phyloP scores from a whole-genome alignment of 768 basidiomycete species.

The Tylopilus vinaceipallidus region DNA sequence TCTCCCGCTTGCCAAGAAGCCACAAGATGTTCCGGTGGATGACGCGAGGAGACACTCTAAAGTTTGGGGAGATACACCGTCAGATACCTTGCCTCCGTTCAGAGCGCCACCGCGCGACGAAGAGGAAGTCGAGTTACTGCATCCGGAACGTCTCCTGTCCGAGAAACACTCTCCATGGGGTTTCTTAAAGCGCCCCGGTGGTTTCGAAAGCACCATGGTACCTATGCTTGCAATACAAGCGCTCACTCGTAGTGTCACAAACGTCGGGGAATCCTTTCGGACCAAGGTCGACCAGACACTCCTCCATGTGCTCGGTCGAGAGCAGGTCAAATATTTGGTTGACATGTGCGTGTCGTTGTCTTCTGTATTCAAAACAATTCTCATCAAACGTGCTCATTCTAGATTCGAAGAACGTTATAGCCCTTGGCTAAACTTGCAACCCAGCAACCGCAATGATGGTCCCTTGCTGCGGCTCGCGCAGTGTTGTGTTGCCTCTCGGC shows the following conservation, averaged over 20 bases:
- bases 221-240: constrained; percentile 48
- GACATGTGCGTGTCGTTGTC: constrained; percentile 34
- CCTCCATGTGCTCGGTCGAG: constrained; percentile 32
- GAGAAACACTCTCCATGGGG: constrained; percentile 38
- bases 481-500: constrained; percentile 45
- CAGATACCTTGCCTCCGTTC: constrained; percentile 18
- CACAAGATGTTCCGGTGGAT: constrained; percentile 21
- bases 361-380: not conserved
- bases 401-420: constrained; percentile 44
- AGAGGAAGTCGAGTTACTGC: constrained; percentile 32
- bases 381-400: not conserved
- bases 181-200: constrained; percentile 36
- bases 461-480: constrained; percentile 43
- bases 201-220: constrained; percentile 43
- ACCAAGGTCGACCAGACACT: constrained; percentile 28
- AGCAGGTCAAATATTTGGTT: constrained; percentile 37
- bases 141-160: constrained; percentile 37
- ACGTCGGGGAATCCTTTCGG: constrained; percentile 19
- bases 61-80: constrained; percentile 18
- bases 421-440: constrained; percentile 44
- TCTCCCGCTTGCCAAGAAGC: constrained; percentile 18
- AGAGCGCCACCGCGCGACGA: constrained; percentile 15
- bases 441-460: constrained; percentile 27
- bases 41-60: constrained; percentile 20
- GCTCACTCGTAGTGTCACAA: constrained; percentile 32